Evolutionary conservation across 305 asterid genomes (phyloP).

Genomic region (Salvia sclarea): DNA sequence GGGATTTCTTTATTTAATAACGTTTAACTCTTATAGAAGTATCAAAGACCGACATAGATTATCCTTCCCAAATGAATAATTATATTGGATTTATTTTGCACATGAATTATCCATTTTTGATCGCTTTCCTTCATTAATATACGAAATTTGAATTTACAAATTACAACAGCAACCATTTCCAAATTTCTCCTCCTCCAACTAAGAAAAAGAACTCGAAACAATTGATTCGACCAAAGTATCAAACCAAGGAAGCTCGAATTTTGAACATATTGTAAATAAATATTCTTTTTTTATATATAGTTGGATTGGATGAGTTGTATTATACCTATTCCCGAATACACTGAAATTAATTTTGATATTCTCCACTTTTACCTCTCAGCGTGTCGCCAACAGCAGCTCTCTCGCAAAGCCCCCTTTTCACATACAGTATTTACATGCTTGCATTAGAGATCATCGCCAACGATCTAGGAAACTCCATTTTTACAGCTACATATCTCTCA

Average conservation of each 20-base stretch:
- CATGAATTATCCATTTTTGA: no score
- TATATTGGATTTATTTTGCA: background rate
- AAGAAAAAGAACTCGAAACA: no score
- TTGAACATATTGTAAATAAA: no score
- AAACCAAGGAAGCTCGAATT: no score
- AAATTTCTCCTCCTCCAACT: no score
- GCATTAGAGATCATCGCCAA: conserved; percentile 46
- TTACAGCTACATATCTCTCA: conserved; percentile 33
- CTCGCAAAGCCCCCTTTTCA: conserved; percentile 16
- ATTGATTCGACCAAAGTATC: no score
- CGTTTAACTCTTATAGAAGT: background rate
- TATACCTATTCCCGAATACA: no score
- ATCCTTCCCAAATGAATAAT: background rate
- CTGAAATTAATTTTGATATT: background rate
- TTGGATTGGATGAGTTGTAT: no score
- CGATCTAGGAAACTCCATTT: conserved; percentile 36
- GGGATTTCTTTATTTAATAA: background rate
- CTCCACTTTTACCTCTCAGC: background rate
- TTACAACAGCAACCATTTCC: no score
- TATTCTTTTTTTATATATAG: no score
- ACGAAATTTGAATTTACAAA: no score
- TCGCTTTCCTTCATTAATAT: no score
- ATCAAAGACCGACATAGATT: background rate
- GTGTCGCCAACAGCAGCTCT: background rate
- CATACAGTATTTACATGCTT: conserved; percentile 6